Percentiles rank a stretch among this genome's conserved stretches.
phyloP scores from a whole-genome alignment of 176 grass and related monocot genomes.

The Hsuehochloa calcarea region DNA sequence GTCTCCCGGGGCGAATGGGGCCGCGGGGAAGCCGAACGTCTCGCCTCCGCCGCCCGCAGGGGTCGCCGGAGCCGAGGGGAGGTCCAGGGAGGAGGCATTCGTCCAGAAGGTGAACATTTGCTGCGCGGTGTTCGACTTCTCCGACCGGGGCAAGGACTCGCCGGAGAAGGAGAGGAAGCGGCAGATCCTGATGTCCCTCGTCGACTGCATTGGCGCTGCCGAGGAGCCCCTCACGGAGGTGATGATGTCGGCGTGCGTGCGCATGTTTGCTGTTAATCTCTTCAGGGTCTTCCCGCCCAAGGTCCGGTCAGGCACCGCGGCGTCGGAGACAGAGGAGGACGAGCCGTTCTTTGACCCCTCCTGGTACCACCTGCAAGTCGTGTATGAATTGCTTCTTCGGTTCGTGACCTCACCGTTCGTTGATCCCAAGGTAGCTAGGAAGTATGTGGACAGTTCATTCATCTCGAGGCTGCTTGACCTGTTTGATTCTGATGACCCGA shows the following conservation, averaged over 20 bases:
- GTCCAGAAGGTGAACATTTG: constrained; percentile 84
- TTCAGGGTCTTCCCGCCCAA: constrained; percentile 96
- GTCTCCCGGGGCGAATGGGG: constrained; percentile 29
- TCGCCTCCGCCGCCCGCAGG: constrained; percentile 24
- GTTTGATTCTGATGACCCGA: constrained; percentile 93
- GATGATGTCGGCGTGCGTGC: constrained; percentile 67
- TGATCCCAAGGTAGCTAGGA: constrained; percentile 83
- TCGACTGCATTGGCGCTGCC: constrained; percentile 55
- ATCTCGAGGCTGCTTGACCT: constrained; percentile 76
- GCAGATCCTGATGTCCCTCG: constrained; percentile 72
- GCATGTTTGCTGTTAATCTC: constrained; percentile 78
- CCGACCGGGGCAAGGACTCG: constrained; percentile 75
- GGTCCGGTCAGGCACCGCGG: constrained; percentile 28
- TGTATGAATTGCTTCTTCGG: constrained; percentile 87
- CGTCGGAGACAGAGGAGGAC: constrained; percentile 79
- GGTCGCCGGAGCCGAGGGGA: constrained; percentile 29
- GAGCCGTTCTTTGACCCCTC: constrained; percentile 88
- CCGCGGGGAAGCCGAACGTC: constrained; percentile 19
- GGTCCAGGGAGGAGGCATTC: constrained; percentile 68
- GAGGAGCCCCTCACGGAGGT: constrained; percentile 76
- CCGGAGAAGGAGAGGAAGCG: constrained; percentile 87
- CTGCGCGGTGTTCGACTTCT: constrained; percentile 80
- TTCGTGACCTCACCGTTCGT: constrained; percentile 80
- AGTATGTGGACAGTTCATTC: constrained; percentile 78
- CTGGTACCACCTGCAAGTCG: constrained; percentile 89